Evolutionary conservation across 2,329 filamentous ascomycete species (phyloP), one percentile per base, ranked within the genome.

Genomic region (Camillea tinctor): DNA sequence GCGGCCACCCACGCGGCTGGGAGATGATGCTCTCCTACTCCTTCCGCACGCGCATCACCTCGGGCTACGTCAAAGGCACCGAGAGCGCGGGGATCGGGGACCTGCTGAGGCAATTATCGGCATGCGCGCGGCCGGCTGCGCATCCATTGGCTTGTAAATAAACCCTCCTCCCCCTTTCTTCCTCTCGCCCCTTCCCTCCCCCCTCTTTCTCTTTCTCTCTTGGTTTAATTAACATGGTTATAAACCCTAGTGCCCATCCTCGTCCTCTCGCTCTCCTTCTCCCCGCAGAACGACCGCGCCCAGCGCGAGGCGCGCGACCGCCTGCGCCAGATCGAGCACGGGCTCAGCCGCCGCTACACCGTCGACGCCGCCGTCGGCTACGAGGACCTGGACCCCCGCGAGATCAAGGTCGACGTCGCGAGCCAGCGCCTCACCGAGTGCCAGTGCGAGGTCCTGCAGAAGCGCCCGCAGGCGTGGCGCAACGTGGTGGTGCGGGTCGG

Each of bases 1-100:
- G 68, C 44, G 72, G 68, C 3, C 60, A 58, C 4, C 73, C 72
- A 1, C 61, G 72, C 19, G 74, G 74, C 2, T 75, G 72, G 69
- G 73, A 75, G 62, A 66, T 75, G 53, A 69, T 69, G 52, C 67
- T 76, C 7, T 71, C 70, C 1, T 68, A 76, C 52, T 70, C 68
- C 4, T 67, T 74, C 36, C 52, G 62, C 1, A 68, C 65, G 13
- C 57, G 60, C 3, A 66, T 73, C 40, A 75, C 73, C 0, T 72
- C 71, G 0, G 74, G 73, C 1, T 76, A 70, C 24, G 62, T 69
- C 53, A 75, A 73, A 61, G 73, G 72, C 3, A 72, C 69, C 15
- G 55, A 62, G 24, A 64, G 54, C 17, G 68, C 68, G 4, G 63
- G 70, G 9, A 61, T 75, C 24, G 58, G 65, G 3, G 57, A 59